Evolutionary conservation across 768 basidiomycete species (phyloP), one percentile per base, ranked within the genome.

Genomic region (Termitomyces sp.): DNA sequence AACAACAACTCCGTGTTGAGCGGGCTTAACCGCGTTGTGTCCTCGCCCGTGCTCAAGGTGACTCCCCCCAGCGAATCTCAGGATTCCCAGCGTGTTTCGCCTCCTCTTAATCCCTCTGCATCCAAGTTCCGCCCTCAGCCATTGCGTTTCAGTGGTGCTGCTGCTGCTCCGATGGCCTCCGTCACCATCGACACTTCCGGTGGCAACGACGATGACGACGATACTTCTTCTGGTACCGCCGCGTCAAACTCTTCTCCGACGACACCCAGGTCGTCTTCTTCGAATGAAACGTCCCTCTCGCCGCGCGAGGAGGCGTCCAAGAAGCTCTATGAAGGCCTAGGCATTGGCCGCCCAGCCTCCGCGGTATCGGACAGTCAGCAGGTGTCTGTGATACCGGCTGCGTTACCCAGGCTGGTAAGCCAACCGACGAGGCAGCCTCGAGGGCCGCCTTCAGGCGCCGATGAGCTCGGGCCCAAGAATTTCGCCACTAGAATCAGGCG

Each of bases 391-490:
- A 69, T 73, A 61, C 69, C 75, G 65, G 76, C 77, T 66, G 74
- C 76, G 69, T 81, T 76, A 73, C 76, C 81, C 78, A 84, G 86
- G 80, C 70, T 88, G 75, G 79, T 79, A 63, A 90, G 86, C 73
- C 86, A 88, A 70, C 89, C 90, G 62, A 80, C 87, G 57, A 87
- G 93, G 74, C 93, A 94, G 79, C 93, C 93, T 68, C 85, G 87
- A 61, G 93, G 93, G 68, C 93, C 93, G 59, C 93, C 93, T 48
- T 90, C 90, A 24, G 89, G 90, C 70, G 86, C 86, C 65, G 92
- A 94, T 69, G 92, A 94, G 70, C 84, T 94, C 54, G 88, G 89
- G 20, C 89, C 90, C 48, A 89, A 91, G 82, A 94, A 94, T 73
- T 94, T 94, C 78, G 92, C 92, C 7, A 87, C 87, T 40, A 85